These are phyloP conservation scores for Colletotrichum tanaceti DNA, from an alignment of 2,329 filamentous ascomycete species.

Conservation along the genomic window DNA sequence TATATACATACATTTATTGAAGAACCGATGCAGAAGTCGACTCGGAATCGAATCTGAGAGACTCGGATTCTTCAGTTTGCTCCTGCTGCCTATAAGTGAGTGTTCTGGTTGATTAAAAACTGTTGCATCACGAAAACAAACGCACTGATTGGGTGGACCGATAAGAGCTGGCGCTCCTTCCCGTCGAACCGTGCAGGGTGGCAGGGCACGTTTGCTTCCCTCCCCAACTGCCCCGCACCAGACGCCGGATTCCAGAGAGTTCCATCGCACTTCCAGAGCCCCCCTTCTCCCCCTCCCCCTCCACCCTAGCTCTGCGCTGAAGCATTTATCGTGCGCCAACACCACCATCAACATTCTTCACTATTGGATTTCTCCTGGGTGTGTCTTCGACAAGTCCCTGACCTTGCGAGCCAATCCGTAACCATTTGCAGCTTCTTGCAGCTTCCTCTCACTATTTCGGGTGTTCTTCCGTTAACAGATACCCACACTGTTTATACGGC, in stretches of 20 bases:
- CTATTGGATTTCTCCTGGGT: not conserved
- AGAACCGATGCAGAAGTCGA: not conserved
- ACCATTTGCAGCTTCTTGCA: not conserved
- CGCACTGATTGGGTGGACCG: not conserved
- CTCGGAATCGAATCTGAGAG: not conserved
- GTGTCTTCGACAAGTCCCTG: not conserved
- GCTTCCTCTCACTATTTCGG: no score
- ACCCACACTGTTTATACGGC: constrained; percentile 3
- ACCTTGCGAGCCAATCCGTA: not conserved
- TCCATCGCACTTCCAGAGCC: constrained; percentile 13
- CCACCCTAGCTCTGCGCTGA: constrained; percentile 12
- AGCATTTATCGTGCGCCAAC: constrained; percentile 17
- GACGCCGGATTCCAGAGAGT: constrained; percentile 23
- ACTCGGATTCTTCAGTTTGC: not conserved
- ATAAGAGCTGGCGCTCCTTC: constrained; percentile 9
- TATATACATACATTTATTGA: not conserved
- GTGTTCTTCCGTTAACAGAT: not conserved
- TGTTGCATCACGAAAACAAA: not conserved
- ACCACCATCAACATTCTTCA: not conserved
- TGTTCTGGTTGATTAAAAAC: no score
- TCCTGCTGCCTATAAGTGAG: not conserved
- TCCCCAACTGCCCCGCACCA: constrained; percentile 13
- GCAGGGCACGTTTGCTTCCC: not conserved
- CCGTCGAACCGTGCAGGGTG: constrained; percentile 15
- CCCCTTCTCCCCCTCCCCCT: not conserved